Conservation (phyloP, 257 asterid genomes). For the Jacaranda copaia region DNA sequence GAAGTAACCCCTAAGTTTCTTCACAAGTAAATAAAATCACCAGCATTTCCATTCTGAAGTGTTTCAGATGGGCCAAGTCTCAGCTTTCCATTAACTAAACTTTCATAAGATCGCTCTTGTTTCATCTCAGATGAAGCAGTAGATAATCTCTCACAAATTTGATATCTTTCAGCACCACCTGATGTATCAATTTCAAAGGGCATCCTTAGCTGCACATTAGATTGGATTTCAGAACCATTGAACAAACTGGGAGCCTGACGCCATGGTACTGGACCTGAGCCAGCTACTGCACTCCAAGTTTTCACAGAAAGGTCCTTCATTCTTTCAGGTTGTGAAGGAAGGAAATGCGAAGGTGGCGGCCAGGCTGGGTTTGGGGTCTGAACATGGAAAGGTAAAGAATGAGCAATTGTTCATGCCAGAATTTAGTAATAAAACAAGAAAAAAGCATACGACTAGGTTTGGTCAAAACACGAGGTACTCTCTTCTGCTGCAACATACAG, state of each 20-base stretch:
- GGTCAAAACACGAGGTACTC: constrained; percentile 16
- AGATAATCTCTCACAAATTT: constrained; percentile 53
- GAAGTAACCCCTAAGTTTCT: constrained; percentile 4
- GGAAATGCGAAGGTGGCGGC: constrained; percentile 94
- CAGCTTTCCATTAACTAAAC: constrained; percentile 55
- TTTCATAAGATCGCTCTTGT: constrained; percentile 58
- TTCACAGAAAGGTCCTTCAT: constrained; percentile 71
- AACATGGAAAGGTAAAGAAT: constrained; percentile 27
- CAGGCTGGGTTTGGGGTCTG: constrained; percentile 99
- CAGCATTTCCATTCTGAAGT: constrained; percentile 62
- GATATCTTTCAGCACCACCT: constrained; percentile 53
- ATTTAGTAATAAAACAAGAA: constrained; percentile 1
- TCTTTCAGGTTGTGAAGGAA: constrained; percentile 85
- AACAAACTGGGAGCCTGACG: constrained; percentile 76
- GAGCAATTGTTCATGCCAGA: constrained; percentile 17
- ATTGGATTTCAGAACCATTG: constrained; percentile 55
- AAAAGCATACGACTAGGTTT: constrained; percentile 15
- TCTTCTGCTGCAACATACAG: constrained; percentile 25
- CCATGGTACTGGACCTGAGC: constrained; percentile 90
- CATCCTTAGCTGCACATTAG: constrained; percentile 56
- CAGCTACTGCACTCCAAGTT: constrained; percentile 72
- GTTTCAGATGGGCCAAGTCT: constrained; percentile 55
- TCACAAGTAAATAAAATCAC: constrained; percentile 43
- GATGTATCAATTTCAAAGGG: constrained; percentile 57
- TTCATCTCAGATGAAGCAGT: constrained; percentile 52